These are phyloP conservation scores for Eucalyptus pauciflora DNA, from an alignment of 345 rosid genomes.

Conservation along the genomic window DNA sequence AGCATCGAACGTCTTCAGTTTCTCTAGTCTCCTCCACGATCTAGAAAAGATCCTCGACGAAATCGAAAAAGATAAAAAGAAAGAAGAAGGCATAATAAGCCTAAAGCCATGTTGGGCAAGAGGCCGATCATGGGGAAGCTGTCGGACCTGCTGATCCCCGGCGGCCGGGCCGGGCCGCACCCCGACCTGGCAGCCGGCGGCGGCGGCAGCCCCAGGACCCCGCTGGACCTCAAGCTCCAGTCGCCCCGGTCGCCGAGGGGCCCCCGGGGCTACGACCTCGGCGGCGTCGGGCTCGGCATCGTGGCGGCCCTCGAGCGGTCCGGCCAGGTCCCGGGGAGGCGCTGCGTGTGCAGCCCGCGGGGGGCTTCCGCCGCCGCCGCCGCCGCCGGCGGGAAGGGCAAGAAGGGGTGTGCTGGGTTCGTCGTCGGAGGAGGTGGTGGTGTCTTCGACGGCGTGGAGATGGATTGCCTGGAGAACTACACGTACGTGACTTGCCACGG, in stretches of 20 bases:
- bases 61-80: neutral
- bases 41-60: neutral
- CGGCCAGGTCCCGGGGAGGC: conserved; percentile 1
- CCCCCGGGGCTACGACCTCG: conserved; percentile 34
- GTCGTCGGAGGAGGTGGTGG: neutral
- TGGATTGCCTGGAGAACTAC: conserved; percentile 45
- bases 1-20: neutral
- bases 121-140: conserved; percentile 59
- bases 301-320: conserved; percentile 60
- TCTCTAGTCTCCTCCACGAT: neutral
- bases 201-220: conserved; percentile 44
- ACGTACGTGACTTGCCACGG: conserved; percentile 51
- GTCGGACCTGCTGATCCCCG: conserved; percentile 50
- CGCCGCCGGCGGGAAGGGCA: neutral
- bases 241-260: conserved; percentile 30
- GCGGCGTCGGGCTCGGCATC: conserved; percentile 42
- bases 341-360: conserved; percentile 6
- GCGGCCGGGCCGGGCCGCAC: conserved; percentile 23
- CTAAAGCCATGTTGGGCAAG: conserved; percentile 28
- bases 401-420: conserved; percentile 7
- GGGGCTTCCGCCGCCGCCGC: neutral
- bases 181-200: neutral
- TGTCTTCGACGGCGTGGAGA: neutral
- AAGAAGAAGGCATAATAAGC: neutral
- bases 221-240: conserved; percentile 43